Evolutionary conservation across 768 basidiomycete genomes (phyloP), one percentile per base, ranked within the genome.

Genomic region (Russula ochroleuca): DNA sequence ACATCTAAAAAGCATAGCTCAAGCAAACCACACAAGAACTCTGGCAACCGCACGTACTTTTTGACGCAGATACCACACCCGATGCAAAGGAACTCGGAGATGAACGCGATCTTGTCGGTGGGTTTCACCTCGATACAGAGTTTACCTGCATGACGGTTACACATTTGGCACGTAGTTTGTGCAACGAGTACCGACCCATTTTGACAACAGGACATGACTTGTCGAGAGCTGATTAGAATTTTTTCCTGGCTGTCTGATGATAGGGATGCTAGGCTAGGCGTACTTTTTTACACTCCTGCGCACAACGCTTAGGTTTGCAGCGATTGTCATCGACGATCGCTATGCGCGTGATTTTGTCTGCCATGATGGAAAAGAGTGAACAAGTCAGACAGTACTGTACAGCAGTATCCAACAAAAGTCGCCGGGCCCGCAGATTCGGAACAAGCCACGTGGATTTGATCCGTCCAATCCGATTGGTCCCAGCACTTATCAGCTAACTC

Each of bases 11-110:
- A 11, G 17, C 10, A 45, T 31, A 41, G 38, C 31, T 63, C 48
- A 37, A 58, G n/a, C 19, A 19, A 51, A 14, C 25, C 43, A 40
- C 19, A 25, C 11, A 53, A 25, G 48, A 62, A 45, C 33, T 17
- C 28, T 5, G 10, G 8, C 17, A 25, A 7, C 3, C 3, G 9
- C 7, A 78, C 88, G 73, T 72, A 97, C 96, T 98, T 99, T 79
- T 98, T 98, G 38, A 98, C 95, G 74, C 97, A 99, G 72, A 99
- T 98, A 90, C 97, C 97, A 76, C 97, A 99, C 70, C 97, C 97
- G 65, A 99, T 99, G 74, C 97, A 99, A 60, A 99, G 81, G 74
- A 96, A 94, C 75, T 99, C 97, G 31, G 97, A 98, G 77, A 99
- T 91, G 83, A 95, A 98, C 1, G 97, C 90, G 76, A 98, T 97